Percentiles rank a stretch among this genome's conserved stretches.
These are phyloP conservation scores for Lyophyllum shimeji DNA, from an alignment of 768 basidiomycete genomes.

Conservation along the genomic window DNA sequence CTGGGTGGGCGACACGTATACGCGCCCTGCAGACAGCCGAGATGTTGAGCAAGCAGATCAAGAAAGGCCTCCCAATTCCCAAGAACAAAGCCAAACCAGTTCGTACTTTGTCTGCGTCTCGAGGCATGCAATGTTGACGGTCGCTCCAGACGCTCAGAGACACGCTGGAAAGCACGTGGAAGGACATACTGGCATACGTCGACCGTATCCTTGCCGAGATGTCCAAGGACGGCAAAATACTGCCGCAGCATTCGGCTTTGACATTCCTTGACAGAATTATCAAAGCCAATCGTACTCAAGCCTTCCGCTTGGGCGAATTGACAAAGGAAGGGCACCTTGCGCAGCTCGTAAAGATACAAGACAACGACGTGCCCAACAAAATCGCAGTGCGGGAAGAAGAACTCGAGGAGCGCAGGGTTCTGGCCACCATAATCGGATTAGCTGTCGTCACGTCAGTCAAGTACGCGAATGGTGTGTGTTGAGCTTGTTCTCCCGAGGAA, in stretches of 20 bases:
- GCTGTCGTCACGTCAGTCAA: constrained; percentile 21
- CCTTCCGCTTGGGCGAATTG: constrained; percentile 5
- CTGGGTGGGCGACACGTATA: constrained; percentile 17
- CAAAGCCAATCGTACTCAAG: constrained; percentile 9
- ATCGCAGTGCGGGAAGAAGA: constrained; percentile 7
- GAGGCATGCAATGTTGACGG: not conserved
- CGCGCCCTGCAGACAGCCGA: constrained; percentile 15
- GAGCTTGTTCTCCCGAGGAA: not conserved
- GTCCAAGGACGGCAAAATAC: not conserved
- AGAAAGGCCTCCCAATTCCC: constrained; percentile 9
- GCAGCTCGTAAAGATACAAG: not conserved
- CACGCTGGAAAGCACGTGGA: not conserved
- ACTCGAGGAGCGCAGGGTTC: constrained; percentile 15
- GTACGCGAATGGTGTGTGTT: constrained; percentile 19
- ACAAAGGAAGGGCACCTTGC: constrained; percentile 8
- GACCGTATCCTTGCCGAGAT: constrained; percentile 7
- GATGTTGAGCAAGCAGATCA: constrained; percentile 8
- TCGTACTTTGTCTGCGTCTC: not conserved
- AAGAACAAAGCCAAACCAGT: not conserved
- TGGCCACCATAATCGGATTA: constrained; percentile 17
- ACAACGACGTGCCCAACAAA: not conserved
- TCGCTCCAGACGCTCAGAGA: not conserved
- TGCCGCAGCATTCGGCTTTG: constrained; percentile 10
- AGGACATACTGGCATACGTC: not conserved
- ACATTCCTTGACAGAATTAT: constrained; percentile 20